Conservation (phyloP, 371 early-diverging fungal genomes). For the Syncephalastrum contaminatum region DNA sequence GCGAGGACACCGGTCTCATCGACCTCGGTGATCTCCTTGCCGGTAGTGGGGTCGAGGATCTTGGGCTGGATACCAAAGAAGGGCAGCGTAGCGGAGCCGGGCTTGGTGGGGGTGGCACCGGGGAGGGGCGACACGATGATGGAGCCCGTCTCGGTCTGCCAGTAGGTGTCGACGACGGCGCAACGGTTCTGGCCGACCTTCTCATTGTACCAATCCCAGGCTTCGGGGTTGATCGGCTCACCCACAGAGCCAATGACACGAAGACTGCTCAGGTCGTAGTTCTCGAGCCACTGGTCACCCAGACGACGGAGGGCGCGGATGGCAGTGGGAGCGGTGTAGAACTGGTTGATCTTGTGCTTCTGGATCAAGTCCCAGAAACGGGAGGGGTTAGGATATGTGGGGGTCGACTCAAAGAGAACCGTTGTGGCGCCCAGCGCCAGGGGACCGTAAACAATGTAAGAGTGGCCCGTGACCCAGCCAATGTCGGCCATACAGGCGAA, state of each 20-base stretch:
- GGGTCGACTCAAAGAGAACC: conserved; percentile 91
- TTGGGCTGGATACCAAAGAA: conserved; percentile 95
- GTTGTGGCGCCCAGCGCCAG: conserved; percentile 88
- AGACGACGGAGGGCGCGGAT: conserved; percentile 90
- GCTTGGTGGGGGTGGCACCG: conserved; percentile 86
- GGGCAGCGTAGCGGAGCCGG: conserved; percentile 96
- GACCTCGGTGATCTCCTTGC: conserved; percentile 70
- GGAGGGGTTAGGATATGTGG: conserved; percentile 81
- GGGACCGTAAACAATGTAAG: conserved; percentile 96
- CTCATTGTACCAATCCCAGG: conserved; percentile 96
- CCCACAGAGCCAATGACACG: conserved; percentile 96
- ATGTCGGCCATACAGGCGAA: conserved; percentile 82
- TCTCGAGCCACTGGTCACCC: conserved; percentile 81
- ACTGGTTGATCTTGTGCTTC: conserved; percentile 92
- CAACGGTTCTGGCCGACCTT: conserved; percentile 88
- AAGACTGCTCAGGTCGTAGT: conserved; percentile 76
- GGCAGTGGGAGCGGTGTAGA: conserved; percentile 99
- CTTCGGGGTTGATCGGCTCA: conserved; percentile 98
- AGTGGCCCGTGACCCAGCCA: conserved; percentile 87
- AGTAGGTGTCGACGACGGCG: conserved; percentile 97
- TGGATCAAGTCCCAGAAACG: conserved; percentile 87
- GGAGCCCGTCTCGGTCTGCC: conserved; percentile 97
- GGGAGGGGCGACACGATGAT: conserved; percentile 92
- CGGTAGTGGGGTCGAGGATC: conserved; percentile 82
- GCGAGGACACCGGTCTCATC: conserved; percentile 89